A percentile compares a stretch with the other conserved stretches of the same genome.
Conservation (phyloP, 352 stramenopile genomes). For the Lagenidium giganteum region DNA sequence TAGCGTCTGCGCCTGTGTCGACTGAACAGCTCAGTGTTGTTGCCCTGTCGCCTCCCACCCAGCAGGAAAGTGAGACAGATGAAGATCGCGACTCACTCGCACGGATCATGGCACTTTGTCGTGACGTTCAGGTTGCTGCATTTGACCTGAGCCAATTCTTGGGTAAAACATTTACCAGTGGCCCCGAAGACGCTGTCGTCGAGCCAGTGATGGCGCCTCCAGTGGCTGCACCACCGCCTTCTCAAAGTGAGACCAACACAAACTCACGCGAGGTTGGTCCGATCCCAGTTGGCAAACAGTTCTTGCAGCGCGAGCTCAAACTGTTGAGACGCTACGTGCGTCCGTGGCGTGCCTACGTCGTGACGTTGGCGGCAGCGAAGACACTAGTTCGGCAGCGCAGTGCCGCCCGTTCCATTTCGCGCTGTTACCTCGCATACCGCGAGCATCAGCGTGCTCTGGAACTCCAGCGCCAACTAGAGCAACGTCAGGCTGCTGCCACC, state of each 20-base stretch:
- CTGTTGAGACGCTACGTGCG: slow-evolving; percentile 52
- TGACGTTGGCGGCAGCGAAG: slow-evolving; percentile 17
- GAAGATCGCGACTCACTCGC: slow-evolving; percentile 3
- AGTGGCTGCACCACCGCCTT: not conserved
- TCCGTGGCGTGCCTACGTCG: slow-evolving; percentile 25
- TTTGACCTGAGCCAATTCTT: slow-evolving; percentile 35
- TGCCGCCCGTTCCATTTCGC: slow-evolving; percentile 13
- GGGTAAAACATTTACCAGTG: slow-evolving; percentile 1
- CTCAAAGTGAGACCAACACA: too few relatives aligned
- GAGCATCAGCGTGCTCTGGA: not conserved
- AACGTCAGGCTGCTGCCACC: not conserved
- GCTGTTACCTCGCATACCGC: not conserved
- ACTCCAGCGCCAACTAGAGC: not conserved
- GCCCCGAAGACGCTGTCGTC: not conserved
- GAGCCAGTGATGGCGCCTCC: not conserved
- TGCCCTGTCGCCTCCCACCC: too few relatives aligned
- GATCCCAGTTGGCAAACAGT: slow-evolving; percentile 17
- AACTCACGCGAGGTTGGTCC: too few relatives aligned
- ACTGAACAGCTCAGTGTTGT: too few relatives aligned
- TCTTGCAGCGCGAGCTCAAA: slow-evolving; percentile 62
- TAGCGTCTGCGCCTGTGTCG: too few relatives aligned
- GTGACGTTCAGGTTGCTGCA: slow-evolving; percentile 42
- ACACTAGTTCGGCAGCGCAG: slow-evolving; percentile 16
- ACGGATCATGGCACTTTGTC: slow-evolving; percentile 38
- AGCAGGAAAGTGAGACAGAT: too few relatives aligned